Evolutionary conservation across 306 rosid species (phyloP), one percentile per base, ranked within the genome.

Genomic region (Gastrolobium villosum): DNA sequence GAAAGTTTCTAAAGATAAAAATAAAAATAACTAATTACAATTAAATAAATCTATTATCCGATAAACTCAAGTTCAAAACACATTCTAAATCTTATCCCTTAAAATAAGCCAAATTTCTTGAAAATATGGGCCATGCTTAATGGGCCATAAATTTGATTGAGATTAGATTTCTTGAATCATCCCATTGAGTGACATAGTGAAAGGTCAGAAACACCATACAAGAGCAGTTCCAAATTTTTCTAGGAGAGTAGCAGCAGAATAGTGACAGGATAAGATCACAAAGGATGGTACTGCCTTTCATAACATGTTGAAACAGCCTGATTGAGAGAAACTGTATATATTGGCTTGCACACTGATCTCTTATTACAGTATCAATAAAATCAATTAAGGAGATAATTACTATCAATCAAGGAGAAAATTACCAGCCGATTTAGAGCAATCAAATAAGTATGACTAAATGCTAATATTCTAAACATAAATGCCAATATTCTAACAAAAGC

Each of bases 361-460:
- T 6, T 60, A 20, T 32, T 13, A 34, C 5, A 34, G 43, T 60
- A 34, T 60, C 6, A 20, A 60, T 32, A 60, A 26, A 34, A 34
- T 34, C 32, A 20, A 43, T 1, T 41, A 43, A 41, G 36, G 14
- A 65, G 52, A 15, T 32, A 26, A 44, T 66, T 44, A 66, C 26
- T 66, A 65, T 65, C 36, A 65, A 37, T 20, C 37, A 65, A 26
- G 71, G 20, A 65, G 71, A 2, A 6, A 14, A 64, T 65, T 28
- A 63, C 69, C 39, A 6, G 49, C 30, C 15, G 37, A 43, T 30
- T 65, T 41, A 20, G 20, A 40, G 34, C 15, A 65, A 65, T 30
- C 7, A 65, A 37, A 65, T 45, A 43, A 43, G 30, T 10, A 65
- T 41, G 53, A 65, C 55, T 45, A 66, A 66, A 44, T 66, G 72